phyloP scores from a whole-genome alignment of 1,139 yeast genomes.

The Taiozyma sp. region DNA sequence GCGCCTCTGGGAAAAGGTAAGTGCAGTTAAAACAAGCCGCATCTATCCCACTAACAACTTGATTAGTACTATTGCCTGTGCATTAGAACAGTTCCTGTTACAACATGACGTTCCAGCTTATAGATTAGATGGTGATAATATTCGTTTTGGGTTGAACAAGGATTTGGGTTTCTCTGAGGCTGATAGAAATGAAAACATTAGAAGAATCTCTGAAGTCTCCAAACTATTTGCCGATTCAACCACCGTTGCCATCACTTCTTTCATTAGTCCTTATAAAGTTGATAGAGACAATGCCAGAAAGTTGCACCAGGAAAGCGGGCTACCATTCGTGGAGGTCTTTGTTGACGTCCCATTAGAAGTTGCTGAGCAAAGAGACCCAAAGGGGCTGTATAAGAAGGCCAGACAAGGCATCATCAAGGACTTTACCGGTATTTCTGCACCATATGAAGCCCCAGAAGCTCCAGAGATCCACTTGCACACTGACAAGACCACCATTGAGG shows the following conservation, averaged over 20 bases:
- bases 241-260: conserved; percentile 79
- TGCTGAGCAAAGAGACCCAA: conserved; percentile 96
- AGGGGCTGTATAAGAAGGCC: conserved; percentile 94
- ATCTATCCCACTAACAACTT: not conserved
- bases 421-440: conserved; percentile 93
- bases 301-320: conserved; percentile 66
- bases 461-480: conserved; percentile 84
- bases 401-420: conserved; percentile 92
- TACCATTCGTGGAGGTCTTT: conserved; percentile 86
- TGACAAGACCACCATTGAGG: conserved; percentile 68
- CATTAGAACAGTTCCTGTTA: conserved; percentile 77
- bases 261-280: conserved; percentile 82
- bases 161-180: conserved; percentile 89
- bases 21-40: conserved; percentile 3
- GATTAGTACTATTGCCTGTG: conserved; percentile 81
- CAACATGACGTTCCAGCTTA: conserved; percentile 67
- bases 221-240: conserved; percentile 91
- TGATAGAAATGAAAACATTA: conserved; percentile 90
- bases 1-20: conserved; percentile 82
- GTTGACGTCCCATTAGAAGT: conserved; percentile 91
- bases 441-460: conserved; percentile 84
- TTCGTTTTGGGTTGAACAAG: conserved; percentile 90
- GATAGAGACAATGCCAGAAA: conserved; percentile 86
- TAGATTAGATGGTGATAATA: conserved; percentile 92
- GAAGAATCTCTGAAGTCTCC: conserved; percentile 92